Conservation (phyloP, 805 yeast species). For the Ogataea naganishii region DNA sequence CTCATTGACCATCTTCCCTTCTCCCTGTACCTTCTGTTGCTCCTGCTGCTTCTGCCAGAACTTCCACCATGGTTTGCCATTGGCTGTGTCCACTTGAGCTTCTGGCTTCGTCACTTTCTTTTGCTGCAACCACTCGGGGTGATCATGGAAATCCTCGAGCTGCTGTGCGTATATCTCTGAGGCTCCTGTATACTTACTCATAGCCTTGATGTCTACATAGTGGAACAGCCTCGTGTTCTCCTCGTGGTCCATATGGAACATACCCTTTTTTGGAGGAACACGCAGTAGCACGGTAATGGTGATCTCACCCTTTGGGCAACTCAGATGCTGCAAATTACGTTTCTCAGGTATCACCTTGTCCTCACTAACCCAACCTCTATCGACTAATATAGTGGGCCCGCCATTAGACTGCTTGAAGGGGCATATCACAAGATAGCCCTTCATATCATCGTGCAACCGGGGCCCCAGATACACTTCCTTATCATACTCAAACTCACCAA, state of each 20-base stretch:
- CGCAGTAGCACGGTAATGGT: slow-evolving; percentile 69
- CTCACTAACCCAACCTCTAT: slow-evolving; percentile 87
- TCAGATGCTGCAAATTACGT: slow-evolving; percentile 55
- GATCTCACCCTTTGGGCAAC: slow-evolving; percentile 66
- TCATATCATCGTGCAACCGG: slow-evolving; percentile 57
- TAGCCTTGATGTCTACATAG: slow-evolving; percentile 72
- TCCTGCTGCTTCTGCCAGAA: slow-evolving; percentile 14
- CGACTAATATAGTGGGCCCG: slow-evolving; percentile 70
- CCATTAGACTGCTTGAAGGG: slow-evolving; percentile 73
- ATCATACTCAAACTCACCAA: slow-evolving; percentile 73
- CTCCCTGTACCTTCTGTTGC: not conserved
- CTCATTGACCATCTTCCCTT: not conserved
- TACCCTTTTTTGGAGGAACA: slow-evolving; percentile 52
- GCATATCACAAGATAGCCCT: slow-evolving; percentile 74
- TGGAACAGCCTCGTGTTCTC: slow-evolving; percentile 62
- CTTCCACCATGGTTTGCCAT: slow-evolving; percentile 17
- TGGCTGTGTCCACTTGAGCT: not conserved
- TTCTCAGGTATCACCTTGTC: slow-evolving; percentile 48
- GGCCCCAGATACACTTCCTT: slow-evolving; percentile 94
- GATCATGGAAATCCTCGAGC: slow-evolving; percentile 57
- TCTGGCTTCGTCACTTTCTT: slow-evolving; percentile 2
- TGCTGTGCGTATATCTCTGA: slow-evolving; percentile 74
- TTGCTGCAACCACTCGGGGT: slow-evolving; percentile 34
- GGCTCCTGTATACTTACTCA: slow-evolving; percentile 61
- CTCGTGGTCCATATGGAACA: slow-evolving; percentile 62